Evolutionary conservation across 139 green algal species (phyloP).

Genomic region (Cymbomonas tetramitiformis): DNA sequence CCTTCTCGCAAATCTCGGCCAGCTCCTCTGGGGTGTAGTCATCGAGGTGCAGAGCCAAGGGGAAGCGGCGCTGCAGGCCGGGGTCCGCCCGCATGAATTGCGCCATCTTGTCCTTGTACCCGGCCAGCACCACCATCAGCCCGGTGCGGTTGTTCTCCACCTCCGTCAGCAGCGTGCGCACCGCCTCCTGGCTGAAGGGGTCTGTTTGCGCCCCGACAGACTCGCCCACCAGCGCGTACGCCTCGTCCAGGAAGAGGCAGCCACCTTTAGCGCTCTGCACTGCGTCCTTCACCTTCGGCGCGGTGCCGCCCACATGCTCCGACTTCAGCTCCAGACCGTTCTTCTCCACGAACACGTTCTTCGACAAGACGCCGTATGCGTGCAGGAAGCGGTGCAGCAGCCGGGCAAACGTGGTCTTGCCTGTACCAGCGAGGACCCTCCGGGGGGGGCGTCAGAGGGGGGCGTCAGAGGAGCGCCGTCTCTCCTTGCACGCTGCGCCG

Average conservation of each 20-base stretch:
- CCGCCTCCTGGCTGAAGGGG: no score
- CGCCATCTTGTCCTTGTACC: background rate
- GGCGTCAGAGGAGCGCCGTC: no score
- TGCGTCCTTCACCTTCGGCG: background rate
- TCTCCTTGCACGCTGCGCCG: no score
- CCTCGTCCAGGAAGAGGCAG: background rate
- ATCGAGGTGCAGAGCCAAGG: background rate
- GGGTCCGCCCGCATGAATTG: background rate
- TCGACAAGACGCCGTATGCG: background rate
- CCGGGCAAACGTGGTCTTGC: background rate
- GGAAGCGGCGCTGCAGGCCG: background rate
- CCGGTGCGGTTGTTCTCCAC: no score
- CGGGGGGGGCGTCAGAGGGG: no score
- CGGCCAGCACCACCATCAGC: background rate
- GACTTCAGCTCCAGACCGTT: background rate
- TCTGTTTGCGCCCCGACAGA: no score
- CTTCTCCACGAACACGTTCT: background rate
- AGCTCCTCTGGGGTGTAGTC: background rate
- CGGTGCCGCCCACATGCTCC: background rate
- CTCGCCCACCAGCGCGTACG: background rate
- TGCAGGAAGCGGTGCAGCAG: background rate
- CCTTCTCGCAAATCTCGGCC: no score
- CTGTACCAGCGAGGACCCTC: no score
- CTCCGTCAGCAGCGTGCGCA: no score
- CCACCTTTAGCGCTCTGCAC: background rate